Evolutionary conservation across 2,329 filamentous ascomycete genomes (phyloP).

Genomic region (Aspergillus texensis): DNA sequence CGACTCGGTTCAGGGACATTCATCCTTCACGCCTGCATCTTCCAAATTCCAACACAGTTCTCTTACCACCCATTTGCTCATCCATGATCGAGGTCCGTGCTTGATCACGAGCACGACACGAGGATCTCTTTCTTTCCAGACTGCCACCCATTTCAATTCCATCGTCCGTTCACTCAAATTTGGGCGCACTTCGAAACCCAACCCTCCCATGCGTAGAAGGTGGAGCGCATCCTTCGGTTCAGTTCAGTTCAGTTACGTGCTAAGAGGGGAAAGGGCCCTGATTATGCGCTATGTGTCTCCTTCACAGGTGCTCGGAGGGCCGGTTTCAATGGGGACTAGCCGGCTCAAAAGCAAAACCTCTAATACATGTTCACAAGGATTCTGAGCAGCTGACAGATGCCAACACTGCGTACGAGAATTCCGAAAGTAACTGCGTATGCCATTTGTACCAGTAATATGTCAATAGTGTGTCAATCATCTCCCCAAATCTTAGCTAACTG

Average conservation of each 20-base stretch:
- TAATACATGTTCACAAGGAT: neutral
- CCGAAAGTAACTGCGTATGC: conserved; percentile 13
- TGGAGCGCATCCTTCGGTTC: neutral
- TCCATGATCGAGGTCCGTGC: neutral
- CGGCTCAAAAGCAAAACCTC: neutral
- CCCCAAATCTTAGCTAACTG: conserved; percentile 13
- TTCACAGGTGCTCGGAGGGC: neutral
- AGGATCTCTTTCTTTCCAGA: neutral
- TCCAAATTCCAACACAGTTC: neutral
- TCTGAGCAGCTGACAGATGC: neutral
- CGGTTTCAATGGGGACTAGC: neutral
- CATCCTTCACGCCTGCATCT: neutral
- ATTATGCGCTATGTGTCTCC: neutral
- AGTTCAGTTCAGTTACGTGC: neutral
- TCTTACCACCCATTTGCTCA: neutral
- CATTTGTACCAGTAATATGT: conserved; percentile 15
- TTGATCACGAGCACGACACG: neutral
- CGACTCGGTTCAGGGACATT: neutral
- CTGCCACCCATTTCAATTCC: too few species aligned
- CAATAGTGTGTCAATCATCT: conserved; percentile 8
- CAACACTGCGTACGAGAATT: neutral
- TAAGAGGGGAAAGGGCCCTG: neutral
- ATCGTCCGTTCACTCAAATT: neutral
- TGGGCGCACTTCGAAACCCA: neutral
- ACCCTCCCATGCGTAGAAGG: neutral